A percentile compares a stretch with the other conserved stretches of the same genome.
Conservation (phyloP, 805 yeast species). For the Metschnikowia gelsemii region DNA sequence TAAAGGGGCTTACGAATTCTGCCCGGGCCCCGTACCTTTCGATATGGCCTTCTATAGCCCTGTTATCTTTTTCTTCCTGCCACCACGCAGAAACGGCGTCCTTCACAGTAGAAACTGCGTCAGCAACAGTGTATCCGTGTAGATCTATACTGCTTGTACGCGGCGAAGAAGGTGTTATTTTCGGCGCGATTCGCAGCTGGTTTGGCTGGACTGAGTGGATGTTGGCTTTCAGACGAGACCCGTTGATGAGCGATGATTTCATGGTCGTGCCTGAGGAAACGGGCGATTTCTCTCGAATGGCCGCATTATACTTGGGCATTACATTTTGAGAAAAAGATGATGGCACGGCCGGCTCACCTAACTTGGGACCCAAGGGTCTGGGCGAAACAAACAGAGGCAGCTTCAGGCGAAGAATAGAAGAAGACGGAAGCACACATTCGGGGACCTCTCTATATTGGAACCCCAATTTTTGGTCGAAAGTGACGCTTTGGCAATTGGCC, state of each 20-base stretch:
- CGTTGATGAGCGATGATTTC: background rate
- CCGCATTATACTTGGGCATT: background rate
- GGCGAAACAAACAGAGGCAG: conserved; percentile 5
- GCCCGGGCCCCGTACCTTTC: conserved; percentile 36
- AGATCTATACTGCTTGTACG: conserved; percentile 44
- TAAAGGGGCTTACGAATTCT: conserved; percentile 42
- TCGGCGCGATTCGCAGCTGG: background rate
- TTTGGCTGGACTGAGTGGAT: conserved; percentile 1
- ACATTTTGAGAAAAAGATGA: background rate
- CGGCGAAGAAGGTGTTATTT: background rate
- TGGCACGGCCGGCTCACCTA: background rate
- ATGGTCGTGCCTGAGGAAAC: background rate
- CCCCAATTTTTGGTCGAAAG: conserved; percentile 22
- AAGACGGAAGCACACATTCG: background rate
- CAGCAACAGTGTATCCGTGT: conserved; percentile 51
- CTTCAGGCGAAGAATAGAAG: conserved; percentile 5
- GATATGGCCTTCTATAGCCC: conserved; percentile 43
- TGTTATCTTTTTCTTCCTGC: conserved; percentile 47
- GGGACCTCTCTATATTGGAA: conserved; percentile 5
- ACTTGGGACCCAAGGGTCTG: conserved; percentile 5
- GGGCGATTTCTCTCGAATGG: background rate
- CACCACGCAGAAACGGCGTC: conserved; percentile 57
- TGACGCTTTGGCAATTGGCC: conserved; percentile 25
- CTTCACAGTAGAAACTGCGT: conserved; percentile 43
- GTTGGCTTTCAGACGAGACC: conserved; percentile 4